phyloP scores from a whole-genome alignment of 2,329 filamentous ascomycete species.

The Akanthomyces uredinophilus region DNA sequence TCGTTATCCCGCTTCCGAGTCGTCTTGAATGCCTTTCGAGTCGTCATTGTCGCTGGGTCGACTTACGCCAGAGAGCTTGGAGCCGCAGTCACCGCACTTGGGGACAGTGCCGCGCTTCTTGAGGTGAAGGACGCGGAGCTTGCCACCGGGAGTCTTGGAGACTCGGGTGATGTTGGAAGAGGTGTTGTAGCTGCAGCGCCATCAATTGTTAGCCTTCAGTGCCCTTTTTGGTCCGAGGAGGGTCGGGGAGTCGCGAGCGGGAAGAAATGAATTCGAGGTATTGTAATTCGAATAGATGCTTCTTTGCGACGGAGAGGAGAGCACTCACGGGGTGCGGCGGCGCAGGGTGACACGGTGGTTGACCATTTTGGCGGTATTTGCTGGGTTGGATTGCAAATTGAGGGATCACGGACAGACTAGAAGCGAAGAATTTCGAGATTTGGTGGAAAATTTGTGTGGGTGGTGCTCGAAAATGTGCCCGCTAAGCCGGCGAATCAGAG shows the following conservation, averaged over 20 bases:
- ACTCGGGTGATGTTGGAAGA: conserved; percentile 93
- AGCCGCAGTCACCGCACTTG: conserved; percentile 98
- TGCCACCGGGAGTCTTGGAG: conserved; percentile 93
- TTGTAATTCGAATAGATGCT: conserved; percentile 10
- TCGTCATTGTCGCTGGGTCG: conserved; percentile 4
- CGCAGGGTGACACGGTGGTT: conserved; percentile 62
- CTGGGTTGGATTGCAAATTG: conserved; percentile 26
- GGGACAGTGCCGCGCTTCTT: conserved; percentile 98
- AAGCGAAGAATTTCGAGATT: conserved; percentile 37
- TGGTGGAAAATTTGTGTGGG: conserved; percentile 39
- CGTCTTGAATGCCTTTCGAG: conserved; percentile 6
- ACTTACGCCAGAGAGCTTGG: conserved; percentile 97
- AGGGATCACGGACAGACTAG: conserved; percentile 30
- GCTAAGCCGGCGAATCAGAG: conserved; percentile 34
- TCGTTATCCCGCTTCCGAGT: background rate
- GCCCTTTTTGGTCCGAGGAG: background rate
- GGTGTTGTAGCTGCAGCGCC: conserved; percentile 81
- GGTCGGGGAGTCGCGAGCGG: conserved; percentile 11
- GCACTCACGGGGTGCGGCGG: conserved; percentile 73
- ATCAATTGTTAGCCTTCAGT: conserved; percentile 15
- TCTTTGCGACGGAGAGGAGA: conserved; percentile 4
- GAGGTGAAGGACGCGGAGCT: conserved; percentile 95
- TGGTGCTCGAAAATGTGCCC: conserved; percentile 32
- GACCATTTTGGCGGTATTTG: conserved; percentile 51
- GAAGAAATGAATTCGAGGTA: conserved; percentile 17